Conservation (phyloP, 1,139 yeast genomes). For the Zygotorulaspora mrakii region DNA sequence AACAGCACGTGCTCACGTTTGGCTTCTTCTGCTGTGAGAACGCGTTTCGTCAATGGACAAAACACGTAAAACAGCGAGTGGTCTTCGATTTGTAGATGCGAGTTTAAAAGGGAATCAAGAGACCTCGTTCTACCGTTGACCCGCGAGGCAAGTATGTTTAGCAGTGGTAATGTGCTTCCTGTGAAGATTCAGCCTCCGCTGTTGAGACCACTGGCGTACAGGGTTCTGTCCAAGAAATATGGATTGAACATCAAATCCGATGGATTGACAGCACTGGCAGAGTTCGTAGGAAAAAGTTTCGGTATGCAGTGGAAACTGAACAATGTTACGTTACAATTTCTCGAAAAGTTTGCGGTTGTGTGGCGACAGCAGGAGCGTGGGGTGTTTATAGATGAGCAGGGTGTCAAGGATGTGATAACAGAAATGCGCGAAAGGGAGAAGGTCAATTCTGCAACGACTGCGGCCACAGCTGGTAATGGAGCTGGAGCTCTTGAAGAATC, state of each 20-base stretch:
- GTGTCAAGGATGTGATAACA: slow-evolving; percentile 58
- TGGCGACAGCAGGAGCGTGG: slow-evolving; percentile 94
- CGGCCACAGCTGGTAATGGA: slow-evolving; percentile 29
- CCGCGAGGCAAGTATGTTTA: slow-evolving; percentile 16
- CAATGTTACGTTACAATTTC: slow-evolving; percentile 56
- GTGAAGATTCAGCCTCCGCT: slow-evolving; percentile 74
- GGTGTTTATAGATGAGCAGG: slow-evolving; percentile 72
- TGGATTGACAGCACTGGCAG: slow-evolving; percentile 71
- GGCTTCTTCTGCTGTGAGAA: no score
- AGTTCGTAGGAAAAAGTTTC: slow-evolving; percentile 65
- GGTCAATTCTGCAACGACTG: slow-evolving; percentile 12
- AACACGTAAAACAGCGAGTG: no score
- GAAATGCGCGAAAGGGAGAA: slow-evolving; percentile 44
- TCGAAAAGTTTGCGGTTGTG: slow-evolving; percentile 72
- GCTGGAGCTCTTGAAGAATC: slow-evolving; percentile 37
- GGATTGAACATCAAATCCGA: slow-evolving; percentile 86
- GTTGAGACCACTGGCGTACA: slow-evolving; percentile 84
- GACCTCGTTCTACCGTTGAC: background rate
- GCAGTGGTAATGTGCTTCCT: slow-evolving; percentile 49
- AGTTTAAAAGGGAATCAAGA: no score
- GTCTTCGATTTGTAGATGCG: no score
- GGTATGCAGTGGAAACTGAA: slow-evolving; percentile 83
- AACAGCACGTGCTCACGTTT: no score
- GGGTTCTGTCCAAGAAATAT: slow-evolving; percentile 85
- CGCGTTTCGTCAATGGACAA: no score